phyloP scores from a whole-genome alignment of 208 protist genomes.

The Crithidia thermophila region DNA sequence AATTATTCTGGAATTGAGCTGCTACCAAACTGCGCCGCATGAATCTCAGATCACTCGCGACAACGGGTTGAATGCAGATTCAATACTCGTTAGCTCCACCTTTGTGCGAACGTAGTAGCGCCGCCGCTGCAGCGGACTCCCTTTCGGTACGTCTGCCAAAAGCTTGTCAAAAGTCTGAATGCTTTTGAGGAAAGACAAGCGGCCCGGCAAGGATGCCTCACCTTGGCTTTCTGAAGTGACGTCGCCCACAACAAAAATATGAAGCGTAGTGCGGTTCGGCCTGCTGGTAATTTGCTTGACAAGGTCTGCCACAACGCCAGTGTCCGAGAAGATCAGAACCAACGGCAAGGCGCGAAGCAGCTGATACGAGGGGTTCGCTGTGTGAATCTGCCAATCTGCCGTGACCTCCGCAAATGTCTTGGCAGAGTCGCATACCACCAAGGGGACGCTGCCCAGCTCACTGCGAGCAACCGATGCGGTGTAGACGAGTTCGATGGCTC shows the following conservation, averaged over 20 bases:
- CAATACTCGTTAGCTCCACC: neutral
- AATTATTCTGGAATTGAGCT: no score
- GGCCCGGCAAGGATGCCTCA: neutral
- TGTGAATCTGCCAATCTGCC: neutral
- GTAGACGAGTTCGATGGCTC: conserved; percentile 17
- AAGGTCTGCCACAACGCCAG: no score
- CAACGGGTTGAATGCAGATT: neutral
- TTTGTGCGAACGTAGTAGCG: conserved; percentile 14
- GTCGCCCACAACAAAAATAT: conserved; percentile 14
- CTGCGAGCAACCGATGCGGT: conserved; percentile 9
- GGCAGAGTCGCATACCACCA: conserved; percentile 19
- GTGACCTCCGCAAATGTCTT: neutral
- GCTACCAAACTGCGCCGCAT: no score
- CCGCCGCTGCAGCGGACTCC: neutral
- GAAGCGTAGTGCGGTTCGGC: neutral
- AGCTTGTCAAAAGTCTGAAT: neutral
- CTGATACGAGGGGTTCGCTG: no score
- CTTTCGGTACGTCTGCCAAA: neutral
- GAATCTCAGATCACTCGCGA: conserved; percentile 1
- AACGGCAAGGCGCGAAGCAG: no score
- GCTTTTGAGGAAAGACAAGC: neutral
- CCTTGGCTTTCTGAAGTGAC: neutral
- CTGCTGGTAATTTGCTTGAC: no score
- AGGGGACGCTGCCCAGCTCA: conserved; percentile 11
- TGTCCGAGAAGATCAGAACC: no score